Conservation (phyloP, 108 stramenopile species). For the Asterionellopsis glacialis region DNA sequence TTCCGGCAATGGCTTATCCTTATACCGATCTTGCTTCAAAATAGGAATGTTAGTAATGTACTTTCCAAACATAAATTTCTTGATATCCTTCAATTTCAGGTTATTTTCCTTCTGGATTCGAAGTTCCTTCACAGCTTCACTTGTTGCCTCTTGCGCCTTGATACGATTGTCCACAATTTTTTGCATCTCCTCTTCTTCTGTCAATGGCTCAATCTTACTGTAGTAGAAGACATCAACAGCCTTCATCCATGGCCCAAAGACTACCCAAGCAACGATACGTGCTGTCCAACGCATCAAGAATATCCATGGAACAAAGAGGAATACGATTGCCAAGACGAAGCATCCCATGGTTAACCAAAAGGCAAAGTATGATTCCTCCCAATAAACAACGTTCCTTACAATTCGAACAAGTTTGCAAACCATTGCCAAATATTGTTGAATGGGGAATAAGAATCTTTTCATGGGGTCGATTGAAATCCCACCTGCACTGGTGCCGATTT, state of each 20-base stretch:
- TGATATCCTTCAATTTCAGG: slow-evolving; percentile 66
- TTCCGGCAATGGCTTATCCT: slow-evolving; percentile 56
- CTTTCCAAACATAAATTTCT: slow-evolving; percentile 71
- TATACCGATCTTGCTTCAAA: slow-evolving; percentile 57
- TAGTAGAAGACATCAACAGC: slow-evolving; percentile 45
- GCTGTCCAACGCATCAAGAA: slow-evolving; percentile 54
- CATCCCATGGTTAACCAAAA: slow-evolving; percentile 59
- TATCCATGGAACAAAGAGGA: slow-evolving; percentile 54
- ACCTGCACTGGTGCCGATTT: slow-evolving; percentile 44
- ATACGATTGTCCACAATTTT: slow-evolving; percentile 19
- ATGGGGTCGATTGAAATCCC: slow-evolving; percentile 41
- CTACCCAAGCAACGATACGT: slow-evolving; percentile 55
- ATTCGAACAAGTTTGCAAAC: slow-evolving; percentile 44
- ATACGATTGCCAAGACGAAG: slow-evolving; percentile 42
- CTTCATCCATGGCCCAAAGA: slow-evolving; percentile 74
- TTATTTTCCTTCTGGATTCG: slow-evolving; percentile 49
- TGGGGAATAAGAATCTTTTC: slow-evolving; percentile 43
- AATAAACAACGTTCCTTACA: slow-evolving; percentile 55
- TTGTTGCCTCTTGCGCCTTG: slow-evolving; percentile 11
- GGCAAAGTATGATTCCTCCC: slow-evolving; percentile 72
- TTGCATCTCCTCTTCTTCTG: slow-evolving; percentile 32
- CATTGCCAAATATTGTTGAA: slow-evolving; percentile 50
- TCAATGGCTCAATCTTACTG: slow-evolving; percentile 30
- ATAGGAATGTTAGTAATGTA: slow-evolving; percentile 56
- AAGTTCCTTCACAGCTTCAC: slow-evolving; percentile 16